Evolutionary conservation across 192 early-diverging fungal genomes (phyloP), one percentile per base, ranked within the genome.

Genomic region (Rhizophagus sp.): DNA sequence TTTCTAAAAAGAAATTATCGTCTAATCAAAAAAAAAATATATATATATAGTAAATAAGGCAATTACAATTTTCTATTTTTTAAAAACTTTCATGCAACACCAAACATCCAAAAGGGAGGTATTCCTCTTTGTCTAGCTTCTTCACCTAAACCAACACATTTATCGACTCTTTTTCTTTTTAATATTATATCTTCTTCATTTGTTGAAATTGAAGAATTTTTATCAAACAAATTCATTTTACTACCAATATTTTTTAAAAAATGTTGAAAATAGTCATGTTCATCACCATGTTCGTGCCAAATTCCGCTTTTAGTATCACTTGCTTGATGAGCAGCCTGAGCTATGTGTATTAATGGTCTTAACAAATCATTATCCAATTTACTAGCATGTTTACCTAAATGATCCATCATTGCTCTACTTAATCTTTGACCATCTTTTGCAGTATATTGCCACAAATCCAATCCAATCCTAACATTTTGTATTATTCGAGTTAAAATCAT

Each of bases 41-140:
- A 41, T 41, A 41, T 41, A 41, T 41, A 6, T 41, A 8, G 5
- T 41, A 41, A 41, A 41, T 41, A 41, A 41, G 8, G 13, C 4
- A 13, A 52, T 52, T 17, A 17, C 0, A 52, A 22, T 22, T 22
- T 57, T 57, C 52, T 57, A 22, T 57, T 57, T 57, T 57, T 57
- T 19, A 44, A 44, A 41, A 44, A 0, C 5, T 57, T 3, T 73
- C 25, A 80, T 73, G 79, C 85, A 4, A 84, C 75, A 27, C 85
- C 87, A 27, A 89, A 52, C 88, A 89, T 89, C 88, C 88, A 89
- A 73, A 88, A 89, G 17, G 86, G 87, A 44, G 88, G 85, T 13
- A 89, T 85, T 2, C 88, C 88, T 8, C 80, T 76, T 11, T 85
- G 73, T 39, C 84, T 81, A 57, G 82, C 33, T 62, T 79, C 82